Percentiles rank a stretch among this genome's conserved stretches.
Evolutionary conservation across 441 rosid genomes (phyloP).

Genomic region (Biscutella auriculata): DNA sequence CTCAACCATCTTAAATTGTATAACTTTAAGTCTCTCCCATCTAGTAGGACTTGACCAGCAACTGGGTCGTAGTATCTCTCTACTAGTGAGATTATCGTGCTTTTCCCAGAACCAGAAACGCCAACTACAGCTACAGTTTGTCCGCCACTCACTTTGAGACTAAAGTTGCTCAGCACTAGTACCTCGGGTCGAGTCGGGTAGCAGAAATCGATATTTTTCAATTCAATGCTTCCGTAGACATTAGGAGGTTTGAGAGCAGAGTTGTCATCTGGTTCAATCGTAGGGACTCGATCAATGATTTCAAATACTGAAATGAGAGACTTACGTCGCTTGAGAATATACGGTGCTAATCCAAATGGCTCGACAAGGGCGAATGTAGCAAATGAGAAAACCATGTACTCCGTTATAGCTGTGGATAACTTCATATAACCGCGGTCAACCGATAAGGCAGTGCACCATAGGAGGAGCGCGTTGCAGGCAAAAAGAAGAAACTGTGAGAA

Average conservation of each 20-base stretch:
- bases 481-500: slow-evolving; percentile 97
- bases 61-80: slow-evolving; percentile 96
- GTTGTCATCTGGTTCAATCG: slow-evolving; percentile 89
- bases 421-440: slow-evolving; percentile 38
- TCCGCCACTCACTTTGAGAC: slow-evolving; percentile 88
- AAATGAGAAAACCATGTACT: slow-evolving; percentile 93
- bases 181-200: slow-evolving; percentile 91
- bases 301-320: slow-evolving; percentile 91
- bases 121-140: slow-evolving; percentile 94
- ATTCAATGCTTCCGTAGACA: slow-evolving; percentile 92
- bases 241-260: slow-evolving; percentile 85
- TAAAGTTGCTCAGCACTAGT: slow-evolving; percentile 88
- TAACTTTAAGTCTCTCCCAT: slow-evolving; percentile 76
- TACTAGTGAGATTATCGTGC: slow-evolving; percentile 87
- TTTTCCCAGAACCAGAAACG: slow-evolving; percentile 98
- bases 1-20: slow-evolving; percentile 92
- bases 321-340: slow-evolving; percentile 86
- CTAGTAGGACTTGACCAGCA: slow-evolving; percentile 89
- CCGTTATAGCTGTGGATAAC: slow-evolving; percentile 72
- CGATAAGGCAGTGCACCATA: slow-evolving; percentile 78
- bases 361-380: slow-evolving; percentile 97
- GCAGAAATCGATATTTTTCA: slow-evolving; percentile 85
- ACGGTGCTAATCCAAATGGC: slow-evolving; percentile 98
- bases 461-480: slow-evolving; percentile 94
- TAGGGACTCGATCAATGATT: slow-evolving; percentile 87